These are phyloP conservation scores for Scleromitrula shiraiana DNA, from an alignment of 2,329 filamentous ascomycete species.

Conservation along the genomic window DNA sequence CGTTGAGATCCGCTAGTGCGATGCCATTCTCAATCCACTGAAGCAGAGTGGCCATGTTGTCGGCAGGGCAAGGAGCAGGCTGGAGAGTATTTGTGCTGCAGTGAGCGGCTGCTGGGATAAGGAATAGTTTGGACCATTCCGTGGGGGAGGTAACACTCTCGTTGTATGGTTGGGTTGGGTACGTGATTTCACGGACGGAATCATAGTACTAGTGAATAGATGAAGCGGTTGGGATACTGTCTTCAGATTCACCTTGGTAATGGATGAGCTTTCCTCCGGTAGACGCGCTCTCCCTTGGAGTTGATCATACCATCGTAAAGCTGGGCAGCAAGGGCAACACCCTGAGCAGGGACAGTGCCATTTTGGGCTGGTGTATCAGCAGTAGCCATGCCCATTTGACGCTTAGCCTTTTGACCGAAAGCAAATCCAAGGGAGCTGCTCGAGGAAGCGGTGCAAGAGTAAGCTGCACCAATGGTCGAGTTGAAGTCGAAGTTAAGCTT, in stretches of 20 bases:
- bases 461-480: constrained; percentile 38
- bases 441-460: constrained; percentile 35
- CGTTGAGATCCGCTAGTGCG: constrained; percentile 31
- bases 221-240: constrained; percentile 43
- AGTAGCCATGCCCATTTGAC: constrained; percentile 4
- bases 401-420: neutral
- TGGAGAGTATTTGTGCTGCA: constrained; percentile 39
- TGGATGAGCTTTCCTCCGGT: constrained; percentile 49
- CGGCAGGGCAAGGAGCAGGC: constrained; percentile 35
- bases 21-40: constrained; percentile 56
- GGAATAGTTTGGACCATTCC: constrained; percentile 48
- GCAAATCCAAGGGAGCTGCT: neutral
- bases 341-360: constrained; percentile 23
- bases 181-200: constrained; percentile 44
- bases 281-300: constrained; percentile 30
- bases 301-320: constrained; percentile 32
- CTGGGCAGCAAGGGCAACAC: constrained; percentile 29
- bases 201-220: constrained; percentile 50
- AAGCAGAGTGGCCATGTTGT: constrained; percentile 64
- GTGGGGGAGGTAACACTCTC: constrained; percentile 35
- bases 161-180: constrained; percentile 33
- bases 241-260: constrained; percentile 50
- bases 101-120: constrained; percentile 45
- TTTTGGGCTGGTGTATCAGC: constrained; percentile 16
- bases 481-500: constrained; percentile 38